Percentiles rank a stretch among this genome's conserved stretches.
These are phyloP conservation scores for Naganishia randhawae DNA, from an alignment of 768 basidiomycete genomes.

Conservation along the genomic window DNA sequence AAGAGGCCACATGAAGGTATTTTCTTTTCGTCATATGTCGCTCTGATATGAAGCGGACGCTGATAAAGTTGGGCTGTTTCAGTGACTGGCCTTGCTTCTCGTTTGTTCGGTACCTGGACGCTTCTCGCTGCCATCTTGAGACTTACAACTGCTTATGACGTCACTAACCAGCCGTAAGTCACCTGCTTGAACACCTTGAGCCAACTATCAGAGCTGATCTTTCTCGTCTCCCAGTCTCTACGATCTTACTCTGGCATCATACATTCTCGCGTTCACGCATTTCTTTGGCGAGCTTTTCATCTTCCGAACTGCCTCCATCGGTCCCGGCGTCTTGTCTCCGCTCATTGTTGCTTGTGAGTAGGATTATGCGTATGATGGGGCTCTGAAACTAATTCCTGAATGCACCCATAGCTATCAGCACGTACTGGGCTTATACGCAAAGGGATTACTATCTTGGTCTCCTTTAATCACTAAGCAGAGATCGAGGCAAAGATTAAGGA, in stretches of 20 bases:
- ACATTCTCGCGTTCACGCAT: slow-evolving; percentile 84
- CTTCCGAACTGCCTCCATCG: slow-evolving; percentile 68
- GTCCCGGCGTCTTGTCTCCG: slow-evolving; percentile 63
- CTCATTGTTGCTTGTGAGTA: slow-evolving; percentile 79
- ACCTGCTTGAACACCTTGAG: no score
- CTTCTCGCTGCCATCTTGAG: slow-evolving; percentile 77
- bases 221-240: slow-evolving; percentile 65
- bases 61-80: slow-evolving; percentile 22
- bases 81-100: slow-evolving; percentile 83
- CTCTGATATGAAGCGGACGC: neutral
- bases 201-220: neutral
- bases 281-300: slow-evolving; percentile 81
- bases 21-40: slow-evolving; percentile 22
- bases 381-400: neutral
- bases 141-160: slow-evolving; percentile 82
- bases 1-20: slow-evolving; percentile 52
- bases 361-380: no score
- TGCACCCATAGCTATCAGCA: neutral
- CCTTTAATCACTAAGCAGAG: neutral
- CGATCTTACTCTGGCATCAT: slow-evolving; percentile 80
- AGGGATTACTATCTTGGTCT: slow-evolving; percentile 18
- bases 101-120: slow-evolving; percentile 91
- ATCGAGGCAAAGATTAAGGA: neutral
- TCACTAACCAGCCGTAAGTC: slow-evolving; percentile 71
- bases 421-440: slow-evolving; percentile 17